Evolutionary conservation across 2,329 filamentous ascomycete species (phyloP), one percentile per base, ranked within the genome.

Genomic region (Ophiostoma sp.): DNA sequence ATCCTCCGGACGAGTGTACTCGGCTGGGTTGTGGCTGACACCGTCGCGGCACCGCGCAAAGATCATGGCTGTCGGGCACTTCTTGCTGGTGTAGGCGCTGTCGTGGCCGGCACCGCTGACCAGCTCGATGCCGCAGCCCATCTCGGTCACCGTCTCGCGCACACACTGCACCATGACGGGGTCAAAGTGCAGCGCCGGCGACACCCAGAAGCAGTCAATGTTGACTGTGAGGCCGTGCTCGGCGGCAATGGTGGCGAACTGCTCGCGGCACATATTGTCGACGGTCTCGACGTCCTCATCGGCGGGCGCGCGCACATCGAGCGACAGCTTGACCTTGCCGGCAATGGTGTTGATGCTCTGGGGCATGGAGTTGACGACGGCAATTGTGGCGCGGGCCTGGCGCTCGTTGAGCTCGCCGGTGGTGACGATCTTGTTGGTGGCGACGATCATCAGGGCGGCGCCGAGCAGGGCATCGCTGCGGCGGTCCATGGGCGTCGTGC

Each of bases 341-440:
- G 90, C 89, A 0, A 93, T 88, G 0, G 90, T 93, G 77, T 93
- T 93, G 20, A 90, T 90, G 72, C 85, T 89, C 4, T 89, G 89
- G 0, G 90, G 90, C 66, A 83, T 84, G 8, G 89, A 80, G 15
- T 83, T 75, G 39, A 93, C 77, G 70, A 93, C 90, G 0, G 90
- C 91, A 0, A 90, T 91, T 2, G 86, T 89, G 5, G 88, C 90
- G 13, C 93, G 80, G 15, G 87, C 89, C 1, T 81, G 81, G 72
- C 87, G 81, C n/a, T n/a, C 69, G 15, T 60, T 65, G 17, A 73
- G 71, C 60, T 62, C 68, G 67, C 65, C 68, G 27, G 83, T 80
- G 2, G 83, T 83, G 0, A 90, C 90, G 1, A 89, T 82, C 67
- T 85, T 84, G 76, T 91, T 86, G 1, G 86, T 87, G 70, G 87